phyloP scores from a whole-genome alignment of 331 rosid species.

The Malus hybrid region DNA sequence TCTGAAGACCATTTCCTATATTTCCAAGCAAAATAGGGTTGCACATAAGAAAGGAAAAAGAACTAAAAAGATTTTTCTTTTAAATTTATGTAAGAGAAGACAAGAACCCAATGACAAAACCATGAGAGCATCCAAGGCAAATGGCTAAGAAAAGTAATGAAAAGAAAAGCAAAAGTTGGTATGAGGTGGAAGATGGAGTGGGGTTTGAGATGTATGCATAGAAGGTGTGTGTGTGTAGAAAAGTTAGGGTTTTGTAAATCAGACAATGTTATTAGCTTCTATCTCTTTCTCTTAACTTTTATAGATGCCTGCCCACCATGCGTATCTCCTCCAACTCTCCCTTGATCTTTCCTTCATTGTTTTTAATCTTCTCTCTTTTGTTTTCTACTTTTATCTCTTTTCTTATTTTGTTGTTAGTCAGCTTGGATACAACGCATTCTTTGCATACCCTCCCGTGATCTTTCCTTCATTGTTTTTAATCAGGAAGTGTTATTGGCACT shows the following conservation, averaged over 20 bases:
- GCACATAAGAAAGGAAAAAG: background rate
- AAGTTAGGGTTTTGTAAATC: conserved; percentile 38
- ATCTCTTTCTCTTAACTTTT: conserved; percentile 33
- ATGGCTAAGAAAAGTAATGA: conserved; percentile 36
- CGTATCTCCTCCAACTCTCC: conserved; percentile 26
- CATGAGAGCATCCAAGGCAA: conserved; percentile 61
- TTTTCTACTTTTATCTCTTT: background rate
- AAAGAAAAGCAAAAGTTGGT: conserved; percentile 27
- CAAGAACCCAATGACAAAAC: conserved; percentile 13
- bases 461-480: too few species aligned
- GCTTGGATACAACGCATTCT: conserved; percentile 79
- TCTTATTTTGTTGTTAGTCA: conserved; percentile 29
- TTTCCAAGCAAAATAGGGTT: background rate
- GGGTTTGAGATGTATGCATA: conserved; percentile 20
- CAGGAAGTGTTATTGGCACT: too few species aligned
- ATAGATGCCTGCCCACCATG: conserved; percentile 65
- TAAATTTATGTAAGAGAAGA: background rate
- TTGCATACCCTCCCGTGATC: conserved; percentile 9
- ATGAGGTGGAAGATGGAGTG: conserved; percentile 38
- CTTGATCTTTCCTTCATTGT: background rate
- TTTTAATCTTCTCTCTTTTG: background rate
- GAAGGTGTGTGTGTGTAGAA: conserved; percentile 3
- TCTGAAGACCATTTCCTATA: background rate
- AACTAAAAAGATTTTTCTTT: background rate
- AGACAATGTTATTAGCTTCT: conserved; percentile 34